Evolutionary conservation across 805 yeast genomes (phyloP).

Genomic region (Candida sakaeoensis): DNA sequence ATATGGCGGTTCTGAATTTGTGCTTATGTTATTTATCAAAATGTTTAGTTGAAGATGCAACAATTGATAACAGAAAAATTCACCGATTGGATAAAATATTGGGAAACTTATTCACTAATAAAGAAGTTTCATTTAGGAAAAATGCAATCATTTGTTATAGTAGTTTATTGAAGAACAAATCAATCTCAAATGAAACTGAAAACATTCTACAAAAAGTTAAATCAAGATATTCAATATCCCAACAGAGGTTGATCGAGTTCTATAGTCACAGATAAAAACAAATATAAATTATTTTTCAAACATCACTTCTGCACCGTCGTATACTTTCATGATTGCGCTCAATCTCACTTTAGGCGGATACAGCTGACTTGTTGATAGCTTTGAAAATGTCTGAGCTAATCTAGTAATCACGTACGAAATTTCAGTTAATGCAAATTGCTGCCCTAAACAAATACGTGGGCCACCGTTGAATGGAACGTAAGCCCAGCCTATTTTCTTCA

Average conservation of each 20-base stretch:
- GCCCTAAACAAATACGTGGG: slow-evolving; percentile 53
- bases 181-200: slow-evolving; percentile 3
- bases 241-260: slow-evolving; percentile 45
- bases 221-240: slow-evolving; percentile 35
- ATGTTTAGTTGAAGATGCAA: slow-evolving; percentile 2
- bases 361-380: not conserved
- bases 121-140: slow-evolving; percentile 32
- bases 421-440: slow-evolving; percentile 53
- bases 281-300: not conserved
- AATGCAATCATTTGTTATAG: slow-evolving; percentile 38
- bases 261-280: slow-evolving; percentile 25
- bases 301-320: not conserved
- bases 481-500: slow-evolving; percentile 39
- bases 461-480: slow-evolving; percentile 54
- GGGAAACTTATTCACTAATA: slow-evolving; percentile 23
- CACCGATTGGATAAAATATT: slow-evolving; percentile 26
- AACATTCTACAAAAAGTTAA: slow-evolving; percentile 7
- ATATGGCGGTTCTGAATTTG: not conserved
- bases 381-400: slow-evolving; percentile 21
- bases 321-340: not conserved
- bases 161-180: slow-evolving; percentile 21
- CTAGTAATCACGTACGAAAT: slow-evolving; percentile 42
- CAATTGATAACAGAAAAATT: not conserved
- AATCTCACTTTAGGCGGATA: slow-evolving; percentile 4
- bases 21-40: slow-evolving; percentile 8